Base-by-base conservation (phyloP, 1,284 basidiomycete genomes). In the Moesziomyces antarcticus region DNA sequence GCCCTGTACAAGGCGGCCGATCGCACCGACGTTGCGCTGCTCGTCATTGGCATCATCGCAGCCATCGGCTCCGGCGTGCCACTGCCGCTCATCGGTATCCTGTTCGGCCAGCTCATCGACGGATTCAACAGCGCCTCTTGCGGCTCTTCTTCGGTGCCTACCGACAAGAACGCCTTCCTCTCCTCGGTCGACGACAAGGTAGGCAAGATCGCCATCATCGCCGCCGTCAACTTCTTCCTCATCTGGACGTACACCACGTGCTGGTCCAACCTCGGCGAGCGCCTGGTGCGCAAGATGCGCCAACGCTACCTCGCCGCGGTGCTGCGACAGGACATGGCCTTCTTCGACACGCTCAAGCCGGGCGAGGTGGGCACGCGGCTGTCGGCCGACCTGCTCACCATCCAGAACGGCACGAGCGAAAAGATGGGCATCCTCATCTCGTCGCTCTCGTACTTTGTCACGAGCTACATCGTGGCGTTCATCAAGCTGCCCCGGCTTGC, bases 301-400 rank as follows among this genome's bases (percentile, higher is more conserved):
- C 84, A 86, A 65, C 74, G 78, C 37, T 87, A 87, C 52, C 83
- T 87, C 9, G 78, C 80, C 35, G 79, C 85, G 5, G 83, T 86
- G 10, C 78, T 87, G 2, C 80, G 85, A 8, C 86, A 87, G 57
- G 86, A 87, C 63, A 78, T 80, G 73, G 55, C 77, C 20, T 82
- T 75, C 53, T 81, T 79, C 51, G 79, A 83, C 60, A 64, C 44
- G 24, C 68, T 78, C 37, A 50, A 73, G 41, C 73, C 79, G 5
- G 79, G 77, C 18, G 75, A 75, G 37, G 71, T 79, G 22, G 75
- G 67, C 13, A 77, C 77, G 37, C 63, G 68, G 9, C 73, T 81
- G 21, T 65, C 62, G 18, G 75, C 73, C 8, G 75, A 81, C 35
- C 58, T 81, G 42, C 41, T 77, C 25, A 67, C 73, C 20, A 72